phyloP scores from a whole-genome alignment of 2,329 filamentous ascomycete species.

The Fusarium incarnatum region DNA sequence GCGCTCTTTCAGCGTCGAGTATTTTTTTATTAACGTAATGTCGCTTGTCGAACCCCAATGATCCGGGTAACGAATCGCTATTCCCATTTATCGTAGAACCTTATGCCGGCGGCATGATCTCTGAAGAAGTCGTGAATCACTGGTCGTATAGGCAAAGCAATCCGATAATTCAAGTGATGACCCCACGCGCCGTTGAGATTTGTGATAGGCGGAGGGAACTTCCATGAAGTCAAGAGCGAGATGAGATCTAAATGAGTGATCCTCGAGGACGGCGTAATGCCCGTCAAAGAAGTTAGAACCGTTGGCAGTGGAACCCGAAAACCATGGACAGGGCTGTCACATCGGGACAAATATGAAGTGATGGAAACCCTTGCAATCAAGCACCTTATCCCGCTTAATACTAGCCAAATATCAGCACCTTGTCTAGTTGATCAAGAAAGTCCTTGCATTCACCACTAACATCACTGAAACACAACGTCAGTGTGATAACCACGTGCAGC shows the following conservation, averaged over 20 bases:
- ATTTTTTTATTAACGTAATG: neutral
- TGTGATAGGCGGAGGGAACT: slow-evolving; percentile 30
- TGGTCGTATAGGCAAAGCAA: neutral
- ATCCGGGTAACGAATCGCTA: slow-evolving; percentile 1
- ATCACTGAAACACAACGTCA: neutral
- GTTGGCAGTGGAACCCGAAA: slow-evolving; percentile 13
- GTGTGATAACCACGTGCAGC: slow-evolving; percentile 9
- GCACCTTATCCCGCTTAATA: slow-evolving; percentile 12
- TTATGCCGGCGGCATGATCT: neutral
- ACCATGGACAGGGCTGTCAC: slow-evolving; percentile 20
- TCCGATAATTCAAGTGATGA: slow-evolving; percentile 22
- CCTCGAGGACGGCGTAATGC: slow-evolving; percentile 10
- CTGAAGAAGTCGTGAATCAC: neutral
- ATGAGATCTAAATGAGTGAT: slow-evolving; percentile 24
- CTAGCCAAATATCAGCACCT: neutral
- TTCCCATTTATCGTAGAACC: neutral
- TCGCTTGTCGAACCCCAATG: neutral
- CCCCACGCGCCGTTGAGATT: slow-evolving; percentile 16
- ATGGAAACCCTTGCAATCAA: slow-evolving; percentile 21
- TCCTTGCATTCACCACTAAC: slow-evolving; percentile 3
- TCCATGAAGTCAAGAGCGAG: slow-evolving; percentile 12
- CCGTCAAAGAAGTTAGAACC: slow-evolving; percentile 7
- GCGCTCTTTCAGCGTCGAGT: neutral
- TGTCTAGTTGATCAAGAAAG: slow-evolving; percentile 1
- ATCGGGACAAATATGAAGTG: slow-evolving; percentile 8